These are phyloP conservation scores for Acanthamoeba lenticulata DNA, from an alignment of 208 protist species.

Conservation along the genomic window DNA sequence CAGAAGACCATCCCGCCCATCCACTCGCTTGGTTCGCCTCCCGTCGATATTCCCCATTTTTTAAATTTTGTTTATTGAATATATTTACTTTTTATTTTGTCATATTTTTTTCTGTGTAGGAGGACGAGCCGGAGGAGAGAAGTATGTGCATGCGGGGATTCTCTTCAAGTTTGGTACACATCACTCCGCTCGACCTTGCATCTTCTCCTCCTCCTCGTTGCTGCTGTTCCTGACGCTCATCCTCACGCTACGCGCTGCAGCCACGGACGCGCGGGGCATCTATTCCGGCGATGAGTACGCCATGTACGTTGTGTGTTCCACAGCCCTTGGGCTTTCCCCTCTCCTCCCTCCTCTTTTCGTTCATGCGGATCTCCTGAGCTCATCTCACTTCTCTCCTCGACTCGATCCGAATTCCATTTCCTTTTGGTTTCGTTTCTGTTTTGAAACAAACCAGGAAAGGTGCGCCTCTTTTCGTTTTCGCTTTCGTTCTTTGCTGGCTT, in stretches of 20 bases:
- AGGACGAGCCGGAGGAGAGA: neutral
- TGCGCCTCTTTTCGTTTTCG: neutral
- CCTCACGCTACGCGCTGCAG: too few species aligned
- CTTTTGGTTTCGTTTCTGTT: too few species aligned
- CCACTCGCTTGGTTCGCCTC: neutral
- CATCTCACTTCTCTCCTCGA: too few species aligned
- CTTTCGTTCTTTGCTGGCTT: neutral
- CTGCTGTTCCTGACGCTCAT: neutral
- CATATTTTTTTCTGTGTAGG: neutral
- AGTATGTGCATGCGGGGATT: conserved; percentile 60
- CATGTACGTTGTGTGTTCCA: conserved; percentile 24
- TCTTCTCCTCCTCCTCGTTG: neutral
- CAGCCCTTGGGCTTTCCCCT: neutral
- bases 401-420: too few species aligned
- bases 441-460: conserved; percentile 21
- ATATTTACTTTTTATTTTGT: neutral
- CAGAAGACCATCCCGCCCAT: conserved; percentile 59
- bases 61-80: neutral
- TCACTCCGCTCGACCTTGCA: neutral
- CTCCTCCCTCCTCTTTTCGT: neutral
- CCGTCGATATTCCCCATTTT: neutral
- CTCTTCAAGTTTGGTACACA: conserved; percentile 64
- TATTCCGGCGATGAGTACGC: conserved; percentile 42
- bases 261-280: neutral
- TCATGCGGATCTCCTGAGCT: too few species aligned